These are phyloP conservation scores for Ploettnerulaceae sp. DNA, from an alignment of 2,329 filamentous ascomycete genomes.

Conservation along the genomic window DNA sequence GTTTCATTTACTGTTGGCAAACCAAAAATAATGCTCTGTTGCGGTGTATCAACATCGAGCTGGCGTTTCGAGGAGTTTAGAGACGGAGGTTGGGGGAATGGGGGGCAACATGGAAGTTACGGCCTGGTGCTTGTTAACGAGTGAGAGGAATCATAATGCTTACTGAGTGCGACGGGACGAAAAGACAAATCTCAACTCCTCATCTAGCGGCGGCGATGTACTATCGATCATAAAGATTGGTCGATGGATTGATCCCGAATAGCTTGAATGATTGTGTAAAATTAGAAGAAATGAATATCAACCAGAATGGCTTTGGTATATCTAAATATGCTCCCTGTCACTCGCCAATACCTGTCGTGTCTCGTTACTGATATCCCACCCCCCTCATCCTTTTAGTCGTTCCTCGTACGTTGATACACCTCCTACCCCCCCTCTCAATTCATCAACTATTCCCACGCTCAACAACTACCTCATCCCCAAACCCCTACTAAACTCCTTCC, in stretches of 20 bases:
- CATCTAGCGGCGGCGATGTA: conserved; percentile 5
- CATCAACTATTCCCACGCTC: not conserved
- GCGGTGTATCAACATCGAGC: conserved; percentile 31
- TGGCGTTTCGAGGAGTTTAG: conserved; percentile 20
- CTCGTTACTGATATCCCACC: not conserved
- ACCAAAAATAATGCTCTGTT: conserved; percentile 27
- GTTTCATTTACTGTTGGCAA: conserved; percentile 16
- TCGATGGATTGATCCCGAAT: conserved; percentile 1
- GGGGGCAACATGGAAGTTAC: conserved; percentile 4
- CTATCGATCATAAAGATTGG: conserved; percentile 3
- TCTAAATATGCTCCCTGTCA: not conserved
- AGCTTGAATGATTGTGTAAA: conserved; percentile 11
- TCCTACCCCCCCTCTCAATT: not conserved
- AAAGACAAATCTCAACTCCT: conserved; percentile 31
- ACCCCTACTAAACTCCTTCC: conserved; percentile 3
- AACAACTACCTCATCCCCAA: not conserved
- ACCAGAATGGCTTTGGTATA: conserved; percentile 6
- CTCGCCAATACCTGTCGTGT: not conserved
- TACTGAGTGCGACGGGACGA: not conserved
- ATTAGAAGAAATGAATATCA: conserved; percentile 7
- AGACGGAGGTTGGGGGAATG: not conserved
- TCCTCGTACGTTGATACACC: not conserved
- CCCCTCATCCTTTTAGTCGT: not conserved
- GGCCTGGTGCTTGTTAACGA: not conserved
- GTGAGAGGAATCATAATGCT: not conserved